These are phyloP conservation scores for Coemansia sp. DNA, from an alignment of 192 early-diverging fungal species.

Conservation along the genomic window DNA sequence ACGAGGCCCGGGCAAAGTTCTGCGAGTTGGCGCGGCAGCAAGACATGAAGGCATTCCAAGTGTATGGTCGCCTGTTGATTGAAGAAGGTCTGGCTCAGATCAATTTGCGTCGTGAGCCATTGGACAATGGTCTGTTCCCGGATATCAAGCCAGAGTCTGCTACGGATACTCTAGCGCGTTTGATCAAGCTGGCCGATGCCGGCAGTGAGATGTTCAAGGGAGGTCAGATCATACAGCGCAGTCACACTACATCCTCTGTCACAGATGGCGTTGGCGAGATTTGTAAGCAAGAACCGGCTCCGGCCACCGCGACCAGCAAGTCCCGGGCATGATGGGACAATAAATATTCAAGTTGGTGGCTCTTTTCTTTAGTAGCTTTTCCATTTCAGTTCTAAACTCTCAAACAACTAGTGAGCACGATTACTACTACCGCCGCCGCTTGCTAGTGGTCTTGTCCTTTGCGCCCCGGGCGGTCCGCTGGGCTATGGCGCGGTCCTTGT, in stretches of 20 bases:
- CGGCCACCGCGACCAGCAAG: not conserved
- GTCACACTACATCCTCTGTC: slow-evolving; percentile 20
- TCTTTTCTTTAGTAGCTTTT: not conserved
- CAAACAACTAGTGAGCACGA: not conserved
- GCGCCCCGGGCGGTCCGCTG: slow-evolving; percentile 1
- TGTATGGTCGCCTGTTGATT: slow-evolving; percentile 42
- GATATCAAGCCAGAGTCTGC: slow-evolving; percentile 32
- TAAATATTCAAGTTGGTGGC: not conserved
- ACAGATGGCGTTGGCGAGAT: slow-evolving; percentile 29
- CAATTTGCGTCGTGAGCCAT: slow-evolving; percentile 27
- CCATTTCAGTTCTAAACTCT: not conserved
- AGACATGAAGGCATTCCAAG: slow-evolving; percentile 34
- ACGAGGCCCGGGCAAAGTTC: slow-evolving; percentile 36
- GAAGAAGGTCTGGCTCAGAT: slow-evolving; percentile 52
- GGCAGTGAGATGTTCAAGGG: slow-evolving; percentile 1
- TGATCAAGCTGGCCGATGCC: slow-evolving; percentile 14
- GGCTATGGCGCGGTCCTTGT: slow-evolving; percentile 13
- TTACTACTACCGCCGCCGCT: slow-evolving; percentile 6
- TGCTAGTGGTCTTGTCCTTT: slow-evolving; percentile 3
- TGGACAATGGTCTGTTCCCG: slow-evolving; percentile 46
- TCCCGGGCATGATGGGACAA: not conserved
- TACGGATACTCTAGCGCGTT: slow-evolving; percentile 16
- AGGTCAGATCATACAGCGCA: slow-evolving; percentile 15
- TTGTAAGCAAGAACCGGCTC: not conserved
- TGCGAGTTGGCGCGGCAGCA: slow-evolving; percentile 32